A percentile compares a stretch with the other conserved stretches of the same genome.
Conservation (phyloP, 306 rosid species). For the Citrullus mucosospermus region DNA sequence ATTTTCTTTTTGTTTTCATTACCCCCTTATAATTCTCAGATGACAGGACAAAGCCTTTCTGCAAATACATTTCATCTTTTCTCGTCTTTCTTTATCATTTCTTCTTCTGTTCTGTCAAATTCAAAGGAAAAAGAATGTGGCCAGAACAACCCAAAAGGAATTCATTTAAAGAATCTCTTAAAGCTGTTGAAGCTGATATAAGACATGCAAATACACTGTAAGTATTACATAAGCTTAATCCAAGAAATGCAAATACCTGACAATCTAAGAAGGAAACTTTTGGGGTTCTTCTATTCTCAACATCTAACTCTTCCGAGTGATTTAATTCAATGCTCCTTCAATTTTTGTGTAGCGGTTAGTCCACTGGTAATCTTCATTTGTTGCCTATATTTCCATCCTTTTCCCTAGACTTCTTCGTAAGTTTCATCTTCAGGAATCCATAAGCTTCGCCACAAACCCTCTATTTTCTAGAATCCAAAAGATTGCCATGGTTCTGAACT, state of each 20-base stretch:
- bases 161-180: slow-evolving; percentile 44
- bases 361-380: background rate
- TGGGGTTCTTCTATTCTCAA: background rate
- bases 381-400: background rate
- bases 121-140: slow-evolving; percentile 34
- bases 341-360: background rate
- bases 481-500: background rate
- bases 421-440: background rate
- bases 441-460: background rate
- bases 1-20: background rate
- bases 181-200: slow-evolving; percentile 60
- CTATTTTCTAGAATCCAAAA: background rate
- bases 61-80: slow-evolving; percentile 15
- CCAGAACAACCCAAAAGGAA: slow-evolving; percentile 27
- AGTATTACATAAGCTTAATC: slow-evolving; percentile 14
- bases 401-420: background rate
- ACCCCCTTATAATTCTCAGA: background rate
- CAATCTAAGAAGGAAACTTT: background rate
- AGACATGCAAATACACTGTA: slow-evolving; percentile 57
- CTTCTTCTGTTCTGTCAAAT: background rate
- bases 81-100: background rate
- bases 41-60: slow-evolving; percentile 4
- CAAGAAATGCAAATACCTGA: background rate
- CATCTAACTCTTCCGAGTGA: background rate
- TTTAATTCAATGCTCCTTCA: background rate